Evolutionary conservation across 1,139 yeast genomes (phyloP).

Genomic region (Suhomyces atakaporum): DNA sequence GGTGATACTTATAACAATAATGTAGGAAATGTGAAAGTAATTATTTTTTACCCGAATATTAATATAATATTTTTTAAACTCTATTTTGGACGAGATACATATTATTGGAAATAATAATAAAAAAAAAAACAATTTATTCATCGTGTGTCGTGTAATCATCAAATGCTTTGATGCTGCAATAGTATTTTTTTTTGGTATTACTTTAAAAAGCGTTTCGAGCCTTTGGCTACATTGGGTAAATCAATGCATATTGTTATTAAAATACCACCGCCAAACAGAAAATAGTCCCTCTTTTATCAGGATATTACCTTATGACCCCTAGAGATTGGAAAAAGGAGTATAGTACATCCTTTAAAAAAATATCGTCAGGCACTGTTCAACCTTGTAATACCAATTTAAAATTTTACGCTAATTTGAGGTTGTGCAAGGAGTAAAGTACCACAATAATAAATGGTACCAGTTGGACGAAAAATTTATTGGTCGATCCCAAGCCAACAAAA

Average conservation of each 20-base stretch:
- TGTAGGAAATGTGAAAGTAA: slow-evolving; percentile 5
- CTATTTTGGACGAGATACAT: slow-evolving; percentile 1
- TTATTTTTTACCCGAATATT: slow-evolving; percentile 11
- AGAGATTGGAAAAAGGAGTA: neutral
- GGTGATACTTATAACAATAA: slow-evolving; percentile 14
- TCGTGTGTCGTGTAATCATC: slow-evolving; percentile 6
- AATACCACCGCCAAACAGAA: too few species aligned
- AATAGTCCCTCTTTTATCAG: neutral
- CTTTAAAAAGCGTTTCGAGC: too few species aligned
- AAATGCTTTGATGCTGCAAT: slow-evolving; percentile 4
- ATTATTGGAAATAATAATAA: neutral
- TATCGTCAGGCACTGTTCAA: neutral
- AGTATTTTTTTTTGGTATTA: neutral
- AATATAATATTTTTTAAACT: slow-evolving; percentile 5
- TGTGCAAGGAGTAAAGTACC: too few species aligned
- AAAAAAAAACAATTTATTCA: slow-evolving; percentile 1
- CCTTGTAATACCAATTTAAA: too few species aligned
- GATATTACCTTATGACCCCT: neutral
- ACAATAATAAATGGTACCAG: too few species aligned
- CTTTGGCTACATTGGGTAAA: too few species aligned
- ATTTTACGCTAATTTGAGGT: too few species aligned
- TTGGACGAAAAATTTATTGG: too few species aligned
- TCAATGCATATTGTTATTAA: too few species aligned
- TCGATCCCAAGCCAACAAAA: too few species aligned
- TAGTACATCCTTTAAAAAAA: too few species aligned